Percentiles rank a stretch among this genome's conserved stretches.
Conservation (phyloP, 2,329 filamentous ascomycete species). For the Alternaria triticina region DNA sequence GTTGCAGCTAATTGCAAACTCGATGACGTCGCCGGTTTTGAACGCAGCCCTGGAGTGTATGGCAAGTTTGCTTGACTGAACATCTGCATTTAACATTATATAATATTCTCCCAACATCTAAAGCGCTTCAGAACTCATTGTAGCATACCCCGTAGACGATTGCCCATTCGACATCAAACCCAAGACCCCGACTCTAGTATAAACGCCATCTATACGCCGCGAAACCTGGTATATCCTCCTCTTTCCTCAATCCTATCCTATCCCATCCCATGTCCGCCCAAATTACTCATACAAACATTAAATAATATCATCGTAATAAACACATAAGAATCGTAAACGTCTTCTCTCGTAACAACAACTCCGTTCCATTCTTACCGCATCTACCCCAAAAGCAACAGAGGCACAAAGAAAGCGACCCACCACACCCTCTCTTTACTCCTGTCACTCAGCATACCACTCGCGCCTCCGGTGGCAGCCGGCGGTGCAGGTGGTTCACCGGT, state of each 20-base stretch:
- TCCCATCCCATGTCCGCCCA: not conserved
- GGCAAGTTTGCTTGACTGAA: not conserved
- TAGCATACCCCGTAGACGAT: not conserved
- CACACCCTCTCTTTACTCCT: constrained; percentile 35
- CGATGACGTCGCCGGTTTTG: not conserved
- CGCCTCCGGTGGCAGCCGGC: constrained; percentile 33
- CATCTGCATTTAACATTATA: not conserved
- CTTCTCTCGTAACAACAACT: not conserved
- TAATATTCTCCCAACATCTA: not conserved
- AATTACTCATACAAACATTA: not conserved
- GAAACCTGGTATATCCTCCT: constrained; percentile 11
- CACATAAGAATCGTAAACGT: constrained; percentile 16
- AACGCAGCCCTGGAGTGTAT: not conserved
- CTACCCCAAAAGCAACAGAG: constrained; percentile 13
- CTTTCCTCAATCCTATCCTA: not conserved
- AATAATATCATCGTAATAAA: not conserved
- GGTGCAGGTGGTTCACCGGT: constrained; percentile 39
- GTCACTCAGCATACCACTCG: constrained; percentile 4
- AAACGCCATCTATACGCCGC: not conserved
- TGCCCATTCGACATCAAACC: not conserved
- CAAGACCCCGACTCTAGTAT: not conserved
- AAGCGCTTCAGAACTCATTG: not conserved
- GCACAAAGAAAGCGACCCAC: constrained; percentile 39
- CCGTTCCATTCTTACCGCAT: not conserved
- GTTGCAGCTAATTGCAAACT: not conserved